Conservation (phyloP, 768 basidiomycete genomes). For the Russula olivacea region DNA sequence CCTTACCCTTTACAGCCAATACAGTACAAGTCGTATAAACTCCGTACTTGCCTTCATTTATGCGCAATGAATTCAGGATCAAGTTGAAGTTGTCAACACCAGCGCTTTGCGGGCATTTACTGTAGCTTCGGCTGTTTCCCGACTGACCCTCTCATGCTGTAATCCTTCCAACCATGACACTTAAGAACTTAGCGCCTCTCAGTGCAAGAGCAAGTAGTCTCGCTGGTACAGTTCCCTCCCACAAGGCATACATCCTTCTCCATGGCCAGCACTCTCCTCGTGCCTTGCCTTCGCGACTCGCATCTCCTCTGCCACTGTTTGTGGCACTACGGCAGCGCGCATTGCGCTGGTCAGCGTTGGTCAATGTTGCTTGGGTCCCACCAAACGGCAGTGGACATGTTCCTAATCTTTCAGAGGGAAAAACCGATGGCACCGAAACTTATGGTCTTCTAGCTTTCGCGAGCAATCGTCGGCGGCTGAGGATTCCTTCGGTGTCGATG, state of each 20-base stretch:
- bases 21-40: too few species aligned
- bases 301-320: slow-evolving; percentile 41
- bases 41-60: too few species aligned
- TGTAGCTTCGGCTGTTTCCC: too few species aligned
- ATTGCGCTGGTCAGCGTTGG: slow-evolving; percentile 45
- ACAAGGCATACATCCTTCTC: slow-evolving; percentile 23
- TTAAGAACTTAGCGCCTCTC: not conserved
- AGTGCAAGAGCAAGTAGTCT: slow-evolving; percentile 1
- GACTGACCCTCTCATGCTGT: too few species aligned
- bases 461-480: slow-evolving; percentile 39
- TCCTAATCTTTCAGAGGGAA: slow-evolving; percentile 25
- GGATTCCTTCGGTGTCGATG: slow-evolving; percentile 44
- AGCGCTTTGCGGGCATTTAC: too few species aligned
- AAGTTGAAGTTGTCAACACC: not conserved
- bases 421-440: slow-evolving; percentile 24
- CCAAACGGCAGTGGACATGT: slow-evolving; percentile 23
- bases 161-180: not conserved
- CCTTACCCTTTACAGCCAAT: not conserved
- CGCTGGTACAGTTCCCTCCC: slow-evolving; percentile 20
- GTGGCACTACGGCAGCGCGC: slow-evolving; percentile 43
- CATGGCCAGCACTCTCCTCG: slow-evolving; percentile 14
- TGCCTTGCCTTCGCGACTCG: slow-evolving; percentile 16
- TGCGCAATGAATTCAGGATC: too few species aligned
- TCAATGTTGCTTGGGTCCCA: slow-evolving; percentile 56
- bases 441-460: slow-evolving; percentile 52